These are phyloP conservation scores for Lycium barbarum DNA, from an alignment of 257 asterid genomes.

Conservation along the genomic window DNA sequence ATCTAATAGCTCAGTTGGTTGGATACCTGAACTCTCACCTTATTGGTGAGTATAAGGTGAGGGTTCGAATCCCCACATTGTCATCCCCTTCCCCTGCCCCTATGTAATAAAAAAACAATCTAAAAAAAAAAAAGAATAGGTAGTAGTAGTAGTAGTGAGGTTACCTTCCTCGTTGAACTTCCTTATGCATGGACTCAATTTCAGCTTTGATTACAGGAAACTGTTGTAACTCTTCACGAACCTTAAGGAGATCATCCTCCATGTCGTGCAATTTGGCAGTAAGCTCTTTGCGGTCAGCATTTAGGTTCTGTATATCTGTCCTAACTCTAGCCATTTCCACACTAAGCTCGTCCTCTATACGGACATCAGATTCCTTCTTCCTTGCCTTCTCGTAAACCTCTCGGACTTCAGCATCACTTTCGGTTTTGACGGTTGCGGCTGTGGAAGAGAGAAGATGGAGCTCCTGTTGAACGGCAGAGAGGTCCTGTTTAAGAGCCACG, in stretches of 20 bases:
- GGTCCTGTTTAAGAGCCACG: constrained; percentile 72
- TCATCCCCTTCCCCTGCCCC: no score
- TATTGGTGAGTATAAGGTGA: no score
- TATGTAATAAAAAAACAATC: no score
- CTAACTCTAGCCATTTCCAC: constrained; percentile 59
- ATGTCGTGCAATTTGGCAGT: constrained; percentile 51
- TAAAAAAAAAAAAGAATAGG: neutral
- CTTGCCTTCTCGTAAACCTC: constrained; percentile 65
- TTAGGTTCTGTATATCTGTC: constrained; percentile 53
- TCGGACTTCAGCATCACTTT: constrained; percentile 72
- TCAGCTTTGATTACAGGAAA: constrained; percentile 57
- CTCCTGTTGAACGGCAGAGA: constrained; percentile 63
- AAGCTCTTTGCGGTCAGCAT: constrained; percentile 55
- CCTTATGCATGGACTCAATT: constrained; percentile 56
- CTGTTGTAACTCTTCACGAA: constrained; percentile 46
- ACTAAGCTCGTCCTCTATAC: constrained; percentile 42
- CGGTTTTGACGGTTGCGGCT: constrained; percentile 67
- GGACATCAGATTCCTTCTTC: constrained; percentile 68
- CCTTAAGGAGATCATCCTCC: constrained; percentile 51
- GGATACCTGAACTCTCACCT: no score
- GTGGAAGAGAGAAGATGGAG: constrained; percentile 62
- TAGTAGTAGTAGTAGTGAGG: neutral
- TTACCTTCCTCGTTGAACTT: constrained; percentile 82
- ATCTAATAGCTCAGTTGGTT: no score
- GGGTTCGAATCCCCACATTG: no score